phyloP scores from a whole-genome alignment of 108 stramenopile species.

The Pinguiococcus pyrenoidosus region DNA sequence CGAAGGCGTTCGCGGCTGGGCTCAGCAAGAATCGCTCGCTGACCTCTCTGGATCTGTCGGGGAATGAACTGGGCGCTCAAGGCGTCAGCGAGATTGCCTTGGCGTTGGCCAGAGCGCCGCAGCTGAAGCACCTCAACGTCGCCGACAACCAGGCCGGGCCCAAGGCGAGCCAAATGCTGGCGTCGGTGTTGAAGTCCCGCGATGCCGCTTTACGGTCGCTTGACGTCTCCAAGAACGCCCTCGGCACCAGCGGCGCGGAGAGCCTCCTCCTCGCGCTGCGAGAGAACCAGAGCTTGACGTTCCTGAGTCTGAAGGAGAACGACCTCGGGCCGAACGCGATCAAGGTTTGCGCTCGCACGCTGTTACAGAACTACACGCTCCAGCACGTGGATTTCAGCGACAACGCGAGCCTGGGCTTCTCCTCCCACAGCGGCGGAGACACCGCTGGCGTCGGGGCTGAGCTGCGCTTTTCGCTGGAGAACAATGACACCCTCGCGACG shows the following conservation, averaged over 20 bases:
- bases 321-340: conserved; percentile 8
- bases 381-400: conserved; percentile 6
- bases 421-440: conserved; percentile 6
- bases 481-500: not conserved
- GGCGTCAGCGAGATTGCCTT: conserved; percentile 15
- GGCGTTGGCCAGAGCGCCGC: not conserved
- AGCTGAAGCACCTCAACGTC: conserved; percentile 5
- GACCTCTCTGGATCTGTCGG: conserved; percentile 7
- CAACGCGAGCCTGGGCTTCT: conserved; percentile 6
- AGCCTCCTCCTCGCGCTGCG: conserved; percentile 7
- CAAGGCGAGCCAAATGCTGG: conserved; percentile 7
- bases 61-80: conserved; percentile 6
- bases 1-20: conserved; percentile 6
- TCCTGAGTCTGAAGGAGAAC: conserved; percentile 6
- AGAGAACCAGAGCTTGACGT: conserved; percentile 1
- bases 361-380: not conserved
- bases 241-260: conserved; percentile 9
- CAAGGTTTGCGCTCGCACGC: conserved; percentile 4
- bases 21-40: conserved; percentile 5
- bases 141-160: conserved; percentile 9
- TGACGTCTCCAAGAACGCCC: conserved; percentile 15
- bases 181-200: conserved; percentile 6
- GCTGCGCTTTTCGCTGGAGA: conserved; percentile 3
- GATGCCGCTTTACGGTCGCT: conserved; percentile 5
- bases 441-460: conserved; percentile 2